Evolutionary conservation across 768 basidiomycete genomes (phyloP).

Genomic region (Leccinum subgranulosum): DNA sequence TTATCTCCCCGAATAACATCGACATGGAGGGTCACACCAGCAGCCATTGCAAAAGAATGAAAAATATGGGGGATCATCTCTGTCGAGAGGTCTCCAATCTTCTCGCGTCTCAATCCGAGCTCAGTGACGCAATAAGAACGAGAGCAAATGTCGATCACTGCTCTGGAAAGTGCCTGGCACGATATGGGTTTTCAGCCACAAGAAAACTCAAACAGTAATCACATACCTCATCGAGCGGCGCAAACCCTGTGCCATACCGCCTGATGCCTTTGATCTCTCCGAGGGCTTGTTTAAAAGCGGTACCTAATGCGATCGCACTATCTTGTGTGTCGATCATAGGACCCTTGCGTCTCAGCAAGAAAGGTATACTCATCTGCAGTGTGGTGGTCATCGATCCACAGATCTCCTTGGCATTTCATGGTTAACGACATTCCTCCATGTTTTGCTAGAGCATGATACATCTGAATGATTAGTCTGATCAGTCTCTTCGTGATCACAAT

Average conservation of each 20-base stretch:
- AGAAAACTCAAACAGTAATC: not conserved
- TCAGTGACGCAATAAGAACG: slow-evolving; percentile 94
- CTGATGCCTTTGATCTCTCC: slow-evolving; percentile 94
- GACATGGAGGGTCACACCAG: slow-evolving; percentile 90
- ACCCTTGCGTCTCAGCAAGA: slow-evolving; percentile 12
- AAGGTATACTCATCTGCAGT: slow-evolving; percentile 83
- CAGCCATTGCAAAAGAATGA: slow-evolving; percentile 96
- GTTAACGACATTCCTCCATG: slow-evolving; percentile 92
- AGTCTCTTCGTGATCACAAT: not conserved
- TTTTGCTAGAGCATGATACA: slow-evolving; percentile 97
- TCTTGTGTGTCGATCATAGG: slow-evolving; percentile 56
- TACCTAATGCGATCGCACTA: slow-evolving; percentile 80
- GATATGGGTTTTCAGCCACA: not conserved
- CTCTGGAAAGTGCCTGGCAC: slow-evolving; percentile 83
- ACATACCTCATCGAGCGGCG: slow-evolving; percentile 90
- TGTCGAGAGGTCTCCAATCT: slow-evolving; percentile 91
- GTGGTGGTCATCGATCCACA: slow-evolving; percentile 99
- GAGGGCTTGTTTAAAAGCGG: slow-evolving; percentile 91
- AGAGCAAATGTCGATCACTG: slow-evolving; percentile 97
- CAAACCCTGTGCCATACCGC: slow-evolving; percentile 94
- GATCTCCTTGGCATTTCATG: slow-evolving; percentile 90
- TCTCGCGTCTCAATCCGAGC: slow-evolving; percentile 82
- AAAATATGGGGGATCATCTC: slow-evolving; percentile 99
- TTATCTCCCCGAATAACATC: slow-evolving; percentile 95
- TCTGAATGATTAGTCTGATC: slow-evolving; percentile 46